Percentiles rank a stretch among this genome's conserved stretches.
Conservation (phyloP, 2,329 filamentous ascomycete species). For the Pseudocercospora eumusae region DNA sequence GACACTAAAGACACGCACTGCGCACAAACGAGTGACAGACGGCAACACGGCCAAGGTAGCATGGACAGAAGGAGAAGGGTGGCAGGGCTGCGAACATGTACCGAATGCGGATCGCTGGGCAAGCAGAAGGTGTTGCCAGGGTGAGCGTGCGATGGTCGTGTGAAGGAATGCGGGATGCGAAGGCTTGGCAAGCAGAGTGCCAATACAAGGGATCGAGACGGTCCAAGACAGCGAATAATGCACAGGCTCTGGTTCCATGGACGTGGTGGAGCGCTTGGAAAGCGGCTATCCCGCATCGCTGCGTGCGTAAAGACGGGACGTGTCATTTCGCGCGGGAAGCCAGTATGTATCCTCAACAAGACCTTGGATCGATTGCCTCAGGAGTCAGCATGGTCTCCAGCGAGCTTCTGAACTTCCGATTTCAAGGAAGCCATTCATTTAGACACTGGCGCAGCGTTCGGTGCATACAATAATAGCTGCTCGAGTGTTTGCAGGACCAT, state of each 20-base stretch:
- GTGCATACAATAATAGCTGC: neutral
- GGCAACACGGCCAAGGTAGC: neutral
- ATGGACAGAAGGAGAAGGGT: neutral
- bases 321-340: neutral
- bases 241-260: neutral
- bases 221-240: neutral
- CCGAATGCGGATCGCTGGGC: slow-evolving; percentile 2
- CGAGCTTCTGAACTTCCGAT: neutral
- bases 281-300: neutral
- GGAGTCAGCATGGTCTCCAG: neutral
- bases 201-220: neutral
- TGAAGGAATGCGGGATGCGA: slow-evolving; percentile 16
- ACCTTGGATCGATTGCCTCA: neutral
- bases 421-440: neutral
- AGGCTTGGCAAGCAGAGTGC: neutral
- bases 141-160: slow-evolving; percentile 11
- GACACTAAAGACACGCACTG: slow-evolving; percentile 2
- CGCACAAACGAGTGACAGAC: slow-evolving; percentile 16
- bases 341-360: neutral
- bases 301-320: neutral
- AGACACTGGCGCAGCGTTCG: neutral
- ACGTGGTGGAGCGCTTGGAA: neutral
- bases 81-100: slow-evolving; percentile 7
- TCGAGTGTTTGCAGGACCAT: neutral
- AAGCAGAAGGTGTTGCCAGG: slow-evolving; percentile 8